Evolutionary conservation across 2,329 filamentous ascomycete species (phyloP).

Genomic region (Arthrobotrys pseudoclavata): DNA sequence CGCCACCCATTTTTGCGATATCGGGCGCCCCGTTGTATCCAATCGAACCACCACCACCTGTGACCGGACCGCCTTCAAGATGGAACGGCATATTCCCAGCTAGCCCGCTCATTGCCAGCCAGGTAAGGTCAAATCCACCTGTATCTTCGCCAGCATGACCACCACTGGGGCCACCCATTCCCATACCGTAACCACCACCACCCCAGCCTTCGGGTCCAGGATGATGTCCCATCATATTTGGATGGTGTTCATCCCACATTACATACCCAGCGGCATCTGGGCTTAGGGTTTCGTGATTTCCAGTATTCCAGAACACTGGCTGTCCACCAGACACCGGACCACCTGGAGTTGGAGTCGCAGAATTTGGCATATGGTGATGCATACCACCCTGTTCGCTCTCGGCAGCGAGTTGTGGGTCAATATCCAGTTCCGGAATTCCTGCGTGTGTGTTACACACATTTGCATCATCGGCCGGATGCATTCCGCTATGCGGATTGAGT

Average conservation of each 20-base stretch:
- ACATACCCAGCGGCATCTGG: conserved; percentile 52
- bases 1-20: conserved; percentile 46
- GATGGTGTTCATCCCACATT: conserved; percentile 53
- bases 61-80: conserved; percentile 37
- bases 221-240: conserved; percentile 42
- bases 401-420: conserved; percentile 52
- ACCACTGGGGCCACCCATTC: conserved; percentile 11
- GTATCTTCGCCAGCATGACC: conserved; percentile 29
- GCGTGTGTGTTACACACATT: conserved; percentile 34
- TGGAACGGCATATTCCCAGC: conserved; percentile 58
- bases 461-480: conserved; percentile 48
- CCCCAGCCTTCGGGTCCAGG: conserved; percentile 47
- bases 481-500: conserved; percentile 40
- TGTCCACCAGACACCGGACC: conserved; percentile 23
- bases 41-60: conserved; percentile 37
- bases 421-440: conserved; percentile 32
- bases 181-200: conserved; percentile 34
- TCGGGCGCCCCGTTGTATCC: conserved; percentile 51
- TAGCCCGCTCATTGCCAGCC: conserved; percentile 56
- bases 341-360: conserved; percentile 31
- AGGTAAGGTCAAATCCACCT: conserved; percentile 53
- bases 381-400: conserved; percentile 8
- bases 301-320: conserved; percentile 44
- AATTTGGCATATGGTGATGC: conserved; percentile 23
- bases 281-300: conserved; percentile 43